These are phyloP conservation scores for Malassezia slooffiae DNA, from an alignment of 1,284 basidiomycete genomes.

Conservation along the genomic window DNA sequence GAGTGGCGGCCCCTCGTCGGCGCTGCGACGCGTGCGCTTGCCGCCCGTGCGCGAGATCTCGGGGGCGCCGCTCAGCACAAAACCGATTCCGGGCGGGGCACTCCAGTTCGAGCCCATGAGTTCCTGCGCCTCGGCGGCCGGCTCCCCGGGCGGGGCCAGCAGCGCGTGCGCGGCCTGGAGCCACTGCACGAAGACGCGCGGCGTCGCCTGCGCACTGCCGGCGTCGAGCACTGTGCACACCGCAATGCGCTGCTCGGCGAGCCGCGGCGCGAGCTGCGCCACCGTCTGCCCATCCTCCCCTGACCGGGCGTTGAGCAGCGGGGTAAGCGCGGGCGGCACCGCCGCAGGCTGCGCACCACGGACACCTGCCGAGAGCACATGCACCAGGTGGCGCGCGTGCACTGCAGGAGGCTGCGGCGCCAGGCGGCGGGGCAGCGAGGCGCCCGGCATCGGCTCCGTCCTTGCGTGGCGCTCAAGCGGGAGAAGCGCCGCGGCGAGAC, in stretches of 20 bases:
- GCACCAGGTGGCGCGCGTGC: constrained; percentile 8
- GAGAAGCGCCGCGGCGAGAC: constrained; percentile 6
- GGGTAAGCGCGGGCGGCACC: not conserved
- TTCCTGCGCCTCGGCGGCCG: not conserved
- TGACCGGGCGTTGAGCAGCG: not conserved
- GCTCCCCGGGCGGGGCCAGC: not conserved
- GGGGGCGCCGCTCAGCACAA: not conserved
- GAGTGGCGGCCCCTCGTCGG: constrained; percentile 1
- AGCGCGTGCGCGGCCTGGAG: not conserved
- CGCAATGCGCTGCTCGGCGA: not conserved
- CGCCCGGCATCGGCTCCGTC: no score
- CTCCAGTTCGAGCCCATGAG: constrained; percentile 1
- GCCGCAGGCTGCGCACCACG: not conserved
- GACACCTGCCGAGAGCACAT: not conserved
- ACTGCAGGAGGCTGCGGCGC: no score
- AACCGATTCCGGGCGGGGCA: not conserved
- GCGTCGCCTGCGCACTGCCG: not conserved
- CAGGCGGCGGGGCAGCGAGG: no score
- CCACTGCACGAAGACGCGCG: not conserved
- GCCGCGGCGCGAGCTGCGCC: not conserved
- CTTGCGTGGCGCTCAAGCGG: no score
- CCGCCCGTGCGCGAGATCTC: not conserved
- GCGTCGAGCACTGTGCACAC: constrained; percentile 1
- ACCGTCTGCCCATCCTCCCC: not conserved
- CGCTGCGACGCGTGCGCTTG: constrained; percentile 1